A percentile compares a stretch with the other conserved stretches of the same genome.
Evolutionary conservation across 2,329 filamentous ascomycete genomes (phyloP).

Genomic region (Neospermospora avenae): DNA sequence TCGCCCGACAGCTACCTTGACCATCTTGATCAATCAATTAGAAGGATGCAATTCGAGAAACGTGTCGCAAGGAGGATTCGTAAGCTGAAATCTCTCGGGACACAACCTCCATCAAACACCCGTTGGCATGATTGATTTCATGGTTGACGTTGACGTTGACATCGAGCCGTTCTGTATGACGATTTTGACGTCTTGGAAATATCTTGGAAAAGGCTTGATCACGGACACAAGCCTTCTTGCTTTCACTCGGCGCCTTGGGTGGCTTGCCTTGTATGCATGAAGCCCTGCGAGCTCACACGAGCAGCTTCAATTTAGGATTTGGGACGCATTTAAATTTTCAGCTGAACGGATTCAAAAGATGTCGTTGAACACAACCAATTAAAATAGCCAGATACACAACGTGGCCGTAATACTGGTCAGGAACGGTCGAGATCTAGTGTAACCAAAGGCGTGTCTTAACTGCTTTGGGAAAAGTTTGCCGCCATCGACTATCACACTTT

Average conservation of each 20-base stretch:
- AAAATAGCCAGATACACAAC: constrained; percentile 1
- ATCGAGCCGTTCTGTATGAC: background rate
- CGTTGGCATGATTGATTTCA: background rate
- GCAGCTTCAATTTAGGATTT: background rate
- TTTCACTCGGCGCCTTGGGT: background rate
- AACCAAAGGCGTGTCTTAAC: background rate
- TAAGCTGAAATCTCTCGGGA: background rate
- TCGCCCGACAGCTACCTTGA: background rate
- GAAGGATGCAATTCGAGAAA: background rate
- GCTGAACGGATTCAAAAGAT: background rate
- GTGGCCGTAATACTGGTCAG: constrained; percentile 8
- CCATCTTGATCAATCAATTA: background rate
- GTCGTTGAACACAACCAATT: constrained; percentile 14
- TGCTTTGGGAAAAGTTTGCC: background rate
- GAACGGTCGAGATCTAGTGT: background rate
- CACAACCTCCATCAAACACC: background rate
- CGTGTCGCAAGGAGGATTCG: background rate
- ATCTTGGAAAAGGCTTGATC: constrained; percentile 4
- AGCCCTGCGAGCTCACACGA: background rate
- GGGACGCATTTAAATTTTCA: background rate
- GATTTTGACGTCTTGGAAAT: background rate
- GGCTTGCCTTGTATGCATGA: background rate
- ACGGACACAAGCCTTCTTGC: background rate
- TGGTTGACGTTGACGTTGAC: background rate
- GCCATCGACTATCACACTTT: background rate